Base-by-base conservation (phyloP, 306 rosid species). In the Begonia loranthoides region DNA sequence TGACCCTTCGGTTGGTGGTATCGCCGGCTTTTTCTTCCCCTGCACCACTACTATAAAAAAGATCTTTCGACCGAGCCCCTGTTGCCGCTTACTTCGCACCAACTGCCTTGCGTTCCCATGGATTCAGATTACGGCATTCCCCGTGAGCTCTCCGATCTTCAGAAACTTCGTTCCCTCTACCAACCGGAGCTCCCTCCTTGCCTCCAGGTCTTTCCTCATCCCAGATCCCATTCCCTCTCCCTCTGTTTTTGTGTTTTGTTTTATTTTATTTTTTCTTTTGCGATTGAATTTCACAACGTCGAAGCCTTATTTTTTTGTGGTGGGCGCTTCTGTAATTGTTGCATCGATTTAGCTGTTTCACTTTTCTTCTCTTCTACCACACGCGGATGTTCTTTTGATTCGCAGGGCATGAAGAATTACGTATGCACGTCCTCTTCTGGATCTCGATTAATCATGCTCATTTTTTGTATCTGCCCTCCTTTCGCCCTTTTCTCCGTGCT, bases 71-170 rank as follows among this genome's bases (percentile, higher is more conserved):
- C 13, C 14, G 6, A 12, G n/a, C 47, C 15, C 47, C 15, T n/a
- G 36, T 3, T 28, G 6, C 36, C 36, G 5, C 36, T 28, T 28
- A 0, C 36, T 28, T 28, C 6, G 36, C 6, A 7, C 36, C 36
- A 28, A 28, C 36, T 28, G 36, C 1, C 7, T 4, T 19, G 22
- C 45, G 6, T 1, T 9, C 12, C 6, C 44, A 80, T 80, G 88
- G 93, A 88, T 69, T 88, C 96, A 45, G 96, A 88, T 54, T 88
- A 88, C 70, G 96, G 94, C 75, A 81, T 79, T 61, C 88, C 94
- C 49, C 76, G 96, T 50, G 86, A 88, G 44, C 96, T 88, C 73
- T 88, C 96, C 49, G 96, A 69, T 71, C 88, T 88, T 49, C 96
- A 88, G 65, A 70, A 76, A 43, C 50, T 68, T 61, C 77, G 96